These are phyloP conservation scores for Fusarium caatingaense DNA, from an alignment of 2,329 filamentous ascomycete species.

Conservation along the genomic window DNA sequence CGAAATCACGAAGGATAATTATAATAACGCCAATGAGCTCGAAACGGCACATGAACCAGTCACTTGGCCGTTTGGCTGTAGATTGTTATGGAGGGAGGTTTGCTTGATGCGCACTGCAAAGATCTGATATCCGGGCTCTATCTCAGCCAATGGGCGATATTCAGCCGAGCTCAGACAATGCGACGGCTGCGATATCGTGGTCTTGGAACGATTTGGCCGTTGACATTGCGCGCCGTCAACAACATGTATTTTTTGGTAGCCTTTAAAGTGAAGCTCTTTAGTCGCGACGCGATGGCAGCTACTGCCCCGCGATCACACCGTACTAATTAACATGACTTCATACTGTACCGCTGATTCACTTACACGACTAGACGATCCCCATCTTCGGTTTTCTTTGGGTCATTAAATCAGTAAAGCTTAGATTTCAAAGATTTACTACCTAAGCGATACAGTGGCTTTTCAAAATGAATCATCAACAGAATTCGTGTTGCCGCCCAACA, in stretches of 20 bases:
- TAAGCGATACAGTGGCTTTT: background rate
- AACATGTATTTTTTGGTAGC: background rate
- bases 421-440: background rate
- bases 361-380: background rate
- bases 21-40: slow-evolving; percentile 64
- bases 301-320: slow-evolving; percentile 41
- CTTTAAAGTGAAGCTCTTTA: slow-evolving; percentile 6
- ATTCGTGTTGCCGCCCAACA: slow-evolving; percentile 4
- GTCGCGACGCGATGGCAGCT: slow-evolving; percentile 38
- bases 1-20: slow-evolving; percentile 59
- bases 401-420: background rate
- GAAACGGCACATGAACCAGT: slow-evolving; percentile 62
- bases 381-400: background rate
- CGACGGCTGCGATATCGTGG: slow-evolving; percentile 5
- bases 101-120: background rate
- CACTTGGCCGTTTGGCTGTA: background rate
- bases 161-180: slow-evolving; percentile 13
- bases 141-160: background rate
- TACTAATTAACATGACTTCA: slow-evolving; percentile 11
- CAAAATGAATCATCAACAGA: background rate
- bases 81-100: background rate
- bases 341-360: slow-evolving; percentile 15
- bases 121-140: background rate
- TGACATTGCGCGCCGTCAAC: slow-evolving; percentile 12
- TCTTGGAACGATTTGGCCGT: background rate